Evolutionary conservation across 768 basidiomycete species (phyloP), one percentile per base, ranked within the genome.

Genomic region (Phanerochaete carnosa): DNA sequence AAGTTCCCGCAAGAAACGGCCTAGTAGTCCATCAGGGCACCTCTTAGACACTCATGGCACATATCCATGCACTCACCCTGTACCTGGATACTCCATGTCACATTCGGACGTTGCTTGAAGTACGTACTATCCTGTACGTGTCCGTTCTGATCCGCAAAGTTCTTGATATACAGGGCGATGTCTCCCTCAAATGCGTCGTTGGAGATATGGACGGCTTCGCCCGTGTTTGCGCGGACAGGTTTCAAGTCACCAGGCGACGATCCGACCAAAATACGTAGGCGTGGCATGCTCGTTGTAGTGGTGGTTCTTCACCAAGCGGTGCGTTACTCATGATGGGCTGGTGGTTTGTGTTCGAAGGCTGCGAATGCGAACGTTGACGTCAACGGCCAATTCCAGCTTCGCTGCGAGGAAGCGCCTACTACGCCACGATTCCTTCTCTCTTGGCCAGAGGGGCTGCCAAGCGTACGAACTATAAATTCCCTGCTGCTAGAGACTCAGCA

Each of bases 51-150:
- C 25, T n/a, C n/a, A n/a, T n/a, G 49, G n/a, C 51, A 23, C 30
- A 16, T 4, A 43, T 9, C 39, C 22, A 16, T 15, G 3, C 13
- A 64, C 80, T 51, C 58, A 88, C 93, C 93, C 81, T 85, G 87
- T 26, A 93, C 86, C 65, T 93, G 91, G 33, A 95, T 90, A 71
- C 90, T 93, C 91, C 94, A 95, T 15, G 93, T 94, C 50, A 89
- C 79, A 7, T 85, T 86, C 60, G 80, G 80, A 60, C 89, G 79
- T 55, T 89, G 87, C 16, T 76, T 75, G 66, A 95, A 95, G 72
- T 95, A 95, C 49, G 87, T 85, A 32, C 80, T 82, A 13, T 82
- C 75, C 46, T 79, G 74, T 0, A 77, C 76, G 11, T 66, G 68
- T 3, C 81, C 83, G 4, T 77, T 68, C 15, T 81, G 77, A 58